A percentile compares a stretch with the other conserved stretches of the same genome.
These are phyloP conservation scores for Tothia fuscella DNA, from an alignment of 2,329 filamentous ascomycete genomes.

Conservation along the genomic window DNA sequence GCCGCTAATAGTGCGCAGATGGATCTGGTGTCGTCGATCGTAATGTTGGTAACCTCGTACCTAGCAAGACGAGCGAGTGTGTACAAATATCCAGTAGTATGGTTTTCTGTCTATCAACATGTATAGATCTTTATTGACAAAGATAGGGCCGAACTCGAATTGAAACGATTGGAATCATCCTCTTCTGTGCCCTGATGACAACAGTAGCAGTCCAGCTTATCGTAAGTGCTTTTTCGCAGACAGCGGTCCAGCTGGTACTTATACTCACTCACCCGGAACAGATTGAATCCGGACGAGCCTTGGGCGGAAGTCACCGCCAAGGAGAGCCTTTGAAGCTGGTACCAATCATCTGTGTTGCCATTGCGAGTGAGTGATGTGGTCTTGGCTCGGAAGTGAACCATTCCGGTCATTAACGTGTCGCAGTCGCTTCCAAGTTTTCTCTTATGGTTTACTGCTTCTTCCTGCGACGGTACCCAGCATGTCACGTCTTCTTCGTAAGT, in stretches of 20 bases:
- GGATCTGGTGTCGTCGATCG: constrained; percentile 51
- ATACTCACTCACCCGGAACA: constrained; percentile 12
- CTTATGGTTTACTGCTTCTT: constrained; percentile 45
- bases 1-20: constrained; percentile 26
- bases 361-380: constrained; percentile 35
- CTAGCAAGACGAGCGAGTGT: constrained; percentile 48
- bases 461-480: constrained; percentile 42
- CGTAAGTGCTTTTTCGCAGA: constrained; percentile 33
- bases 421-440: constrained; percentile 39
- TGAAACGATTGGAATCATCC: constrained; percentile 53
- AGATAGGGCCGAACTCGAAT: constrained; percentile 45
- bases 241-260: background rate
- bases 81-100: constrained; percentile 49
- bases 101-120: constrained; percentile 6
- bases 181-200: constrained; percentile 56
- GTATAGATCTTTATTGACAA: constrained; percentile 4
- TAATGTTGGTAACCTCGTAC: constrained; percentile 49
- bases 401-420: background rate
- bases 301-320: constrained; percentile 33
- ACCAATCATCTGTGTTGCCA: constrained; percentile 42
- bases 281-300: constrained; percentile 44
- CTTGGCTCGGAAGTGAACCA: background rate
- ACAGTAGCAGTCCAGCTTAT: constrained; percentile 52
- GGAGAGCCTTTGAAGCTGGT: constrained; percentile 38
- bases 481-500: constrained; percentile 42